phyloP scores from a whole-genome alignment of 192 early-diverging fungal genomes.

The Thoreauomyces humboldtii region DNA sequence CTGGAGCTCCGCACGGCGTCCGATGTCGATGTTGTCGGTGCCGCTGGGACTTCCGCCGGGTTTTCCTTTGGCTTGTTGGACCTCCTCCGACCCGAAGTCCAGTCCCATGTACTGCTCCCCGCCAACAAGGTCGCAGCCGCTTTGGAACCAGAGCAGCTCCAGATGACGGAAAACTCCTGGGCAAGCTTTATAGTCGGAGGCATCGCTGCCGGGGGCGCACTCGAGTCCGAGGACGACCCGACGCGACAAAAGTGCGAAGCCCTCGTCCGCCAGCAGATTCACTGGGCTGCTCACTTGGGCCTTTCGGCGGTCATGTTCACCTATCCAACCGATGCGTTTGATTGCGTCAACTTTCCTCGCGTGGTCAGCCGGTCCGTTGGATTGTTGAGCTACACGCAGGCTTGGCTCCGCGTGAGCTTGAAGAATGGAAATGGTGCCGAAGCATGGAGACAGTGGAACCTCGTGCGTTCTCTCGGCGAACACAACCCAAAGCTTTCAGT shows the following conservation, averaged over 20 bases:
- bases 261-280: slow-evolving; percentile 45
- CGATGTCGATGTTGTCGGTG: slow-evolving; percentile 1
- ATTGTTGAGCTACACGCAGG: slow-evolving; percentile 40
- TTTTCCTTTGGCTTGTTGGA: slow-evolving; percentile 24
- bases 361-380: slow-evolving; percentile 33
- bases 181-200: slow-evolving; percentile 22
- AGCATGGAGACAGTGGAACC: slow-evolving; percentile 81
- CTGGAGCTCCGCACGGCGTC: slow-evolving; percentile 10
- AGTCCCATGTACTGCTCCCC: not conserved
- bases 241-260: slow-evolving; percentile 20
- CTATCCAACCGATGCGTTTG: slow-evolving; percentile 13
- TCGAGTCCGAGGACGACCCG: slow-evolving; percentile 21
- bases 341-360: slow-evolving; percentile 59
- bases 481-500: slow-evolving; percentile 64
- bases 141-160: slow-evolving; percentile 19
- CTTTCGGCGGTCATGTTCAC: slow-evolving; percentile 58
- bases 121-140: not conserved
- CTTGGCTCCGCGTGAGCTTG: slow-evolving; percentile 51
- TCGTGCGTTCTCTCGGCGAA: slow-evolving; percentile 66
- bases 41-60: not conserved
- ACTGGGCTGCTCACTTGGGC: slow-evolving; percentile 72
- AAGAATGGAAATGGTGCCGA: slow-evolving; percentile 17
- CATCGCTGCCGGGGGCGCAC: slow-evolving; percentile 23
- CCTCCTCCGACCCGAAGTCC: slow-evolving; percentile 10
- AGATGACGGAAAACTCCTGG: slow-evolving; percentile 7